Evolutionary conservation across 805 yeast species (phyloP).

Genomic region (Sugiyamaella qingdaonensis): DNA sequence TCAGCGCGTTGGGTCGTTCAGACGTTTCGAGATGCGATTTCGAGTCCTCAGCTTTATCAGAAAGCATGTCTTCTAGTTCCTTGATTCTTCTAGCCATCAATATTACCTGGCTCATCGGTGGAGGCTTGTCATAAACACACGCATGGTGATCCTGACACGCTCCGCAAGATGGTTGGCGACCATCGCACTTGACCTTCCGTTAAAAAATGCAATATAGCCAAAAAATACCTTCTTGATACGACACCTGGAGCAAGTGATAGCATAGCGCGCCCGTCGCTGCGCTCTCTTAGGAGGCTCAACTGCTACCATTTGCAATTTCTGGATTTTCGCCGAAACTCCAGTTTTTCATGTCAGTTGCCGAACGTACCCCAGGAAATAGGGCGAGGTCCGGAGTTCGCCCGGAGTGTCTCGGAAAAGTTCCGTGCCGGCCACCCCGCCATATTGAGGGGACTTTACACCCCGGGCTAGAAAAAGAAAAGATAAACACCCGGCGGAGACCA

Average conservation of each 20-base stretch:
- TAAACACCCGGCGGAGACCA: too few relatives aligned
- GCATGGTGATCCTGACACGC: background rate
- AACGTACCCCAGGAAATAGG: too few relatives aligned
- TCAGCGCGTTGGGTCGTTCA: background rate
- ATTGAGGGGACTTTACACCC: too few relatives aligned
- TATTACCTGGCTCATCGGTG: background rate
- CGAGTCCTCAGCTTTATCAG: background rate
- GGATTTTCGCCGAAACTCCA: background rate
- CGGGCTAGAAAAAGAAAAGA: too few relatives aligned
- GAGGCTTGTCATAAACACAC: conserved; percentile 5
- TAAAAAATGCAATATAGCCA: background rate
- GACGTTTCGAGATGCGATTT: background rate
- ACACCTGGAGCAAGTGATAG: conserved; percentile 1
- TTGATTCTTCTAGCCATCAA: background rate
- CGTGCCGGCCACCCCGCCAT: too few relatives aligned
- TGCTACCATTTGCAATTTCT: background rate
- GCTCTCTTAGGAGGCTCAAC: background rate
- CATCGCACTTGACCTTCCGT: conserved; percentile 2
- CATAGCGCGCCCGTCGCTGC: background rate
- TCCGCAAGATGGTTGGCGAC: conserved; percentile 3
- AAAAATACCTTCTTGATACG: conserved; percentile 1
- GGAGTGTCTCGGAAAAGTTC: too few relatives aligned
- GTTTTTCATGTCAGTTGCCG: background rate
- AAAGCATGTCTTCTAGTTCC: background rate
- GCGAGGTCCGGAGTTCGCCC: too few relatives aligned